A percentile compares a stretch with the other conserved stretches of the same genome.
Evolutionary conservation across 495 filamentous ascomycete species (phyloP).

Genomic region (Aspergillus sclerotiicarbonarius): DNA sequence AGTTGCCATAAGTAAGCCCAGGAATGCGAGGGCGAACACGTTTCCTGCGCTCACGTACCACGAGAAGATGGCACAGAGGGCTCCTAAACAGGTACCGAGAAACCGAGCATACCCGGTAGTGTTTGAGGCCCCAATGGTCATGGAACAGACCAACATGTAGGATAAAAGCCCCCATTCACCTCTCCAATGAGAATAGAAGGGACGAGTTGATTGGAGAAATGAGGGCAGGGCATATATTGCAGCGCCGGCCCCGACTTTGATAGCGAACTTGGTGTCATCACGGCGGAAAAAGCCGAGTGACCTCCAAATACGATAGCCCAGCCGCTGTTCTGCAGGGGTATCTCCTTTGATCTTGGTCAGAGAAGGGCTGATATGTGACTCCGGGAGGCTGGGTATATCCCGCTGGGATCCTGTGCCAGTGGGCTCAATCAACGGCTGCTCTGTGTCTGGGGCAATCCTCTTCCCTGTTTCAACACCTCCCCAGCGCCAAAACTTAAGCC

Average conservation of each 20-base stretch:
- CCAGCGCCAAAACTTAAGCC: constrained; percentile 77
- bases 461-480: constrained; percentile 14
- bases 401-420: not conserved
- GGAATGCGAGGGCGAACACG: constrained; percentile 66
- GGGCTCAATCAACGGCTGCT: constrained; percentile 5
- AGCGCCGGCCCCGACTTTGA: constrained; percentile 91
- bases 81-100: constrained; percentile 82
- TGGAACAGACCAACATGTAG: constrained; percentile 97
- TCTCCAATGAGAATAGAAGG: constrained; percentile 82
- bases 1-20: constrained; percentile 77
- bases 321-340: constrained; percentile 28
- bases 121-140: constrained; percentile 95
- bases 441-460: constrained; percentile 18
- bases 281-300: constrained; percentile 57
- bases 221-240: constrained; percentile 82
- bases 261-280: constrained; percentile 73
- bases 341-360: not conserved
- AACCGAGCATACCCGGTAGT: constrained; percentile 86
- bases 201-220: constrained; percentile 74
- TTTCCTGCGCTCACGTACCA: constrained; percentile 76
- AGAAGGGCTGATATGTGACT: not conserved
- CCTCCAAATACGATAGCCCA: constrained; percentile 59
- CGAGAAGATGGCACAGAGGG: constrained; percentile 66
- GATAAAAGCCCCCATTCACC: constrained; percentile 96
- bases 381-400: not conserved